phyloP scores from a whole-genome alignment of 1,284 basidiomycete species.

The Cutaneotrichosporon curvatum region DNA sequence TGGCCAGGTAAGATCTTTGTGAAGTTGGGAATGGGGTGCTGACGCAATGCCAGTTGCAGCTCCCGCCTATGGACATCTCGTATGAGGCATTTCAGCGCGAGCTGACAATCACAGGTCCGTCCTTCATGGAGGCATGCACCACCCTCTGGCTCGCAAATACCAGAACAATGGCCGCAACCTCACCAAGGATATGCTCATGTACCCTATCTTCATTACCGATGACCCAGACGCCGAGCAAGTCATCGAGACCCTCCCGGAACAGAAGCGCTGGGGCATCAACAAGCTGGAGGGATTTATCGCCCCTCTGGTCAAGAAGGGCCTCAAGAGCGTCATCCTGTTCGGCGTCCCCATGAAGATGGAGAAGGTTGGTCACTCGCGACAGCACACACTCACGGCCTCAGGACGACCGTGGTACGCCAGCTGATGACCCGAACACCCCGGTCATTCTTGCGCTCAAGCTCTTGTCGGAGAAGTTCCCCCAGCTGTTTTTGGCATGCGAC shows the following conservation, averaged over 20 bases:
- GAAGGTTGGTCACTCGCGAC: conserved; percentile 56
- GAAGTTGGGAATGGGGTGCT: not conserved
- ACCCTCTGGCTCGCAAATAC: conserved; percentile 77
- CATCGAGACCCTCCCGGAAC: conserved; percentile 72
- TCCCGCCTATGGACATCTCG: conserved; percentile 33
- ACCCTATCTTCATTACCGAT: conserved; percentile 93
- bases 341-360: conserved; percentile 79
- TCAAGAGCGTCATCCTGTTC: conserved; percentile 89
- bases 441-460: conserved; percentile 85
- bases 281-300: conserved; percentile 80
- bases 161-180: conserved; percentile 63
- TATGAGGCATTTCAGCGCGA: conserved; percentile 8
- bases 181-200: conserved; percentile 91
- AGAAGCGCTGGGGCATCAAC: conserved; percentile 90
- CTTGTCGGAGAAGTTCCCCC: conserved; percentile 69
- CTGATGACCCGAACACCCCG: conserved; percentile 83
- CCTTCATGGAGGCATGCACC: conserved; percentile 86
- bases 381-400: conserved; percentile 37
- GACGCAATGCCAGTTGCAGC: conserved; percentile 19
- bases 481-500: conserved; percentile 81
- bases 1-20: not conserved
- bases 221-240: conserved; percentile 73
- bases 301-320: conserved; percentile 81
- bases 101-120: conserved; percentile 54
- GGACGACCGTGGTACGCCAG: conserved; percentile 76